phyloP scores from a whole-genome alignment of 2,329 filamentous ascomycete species.

The Pseudocercospora musae region DNA sequence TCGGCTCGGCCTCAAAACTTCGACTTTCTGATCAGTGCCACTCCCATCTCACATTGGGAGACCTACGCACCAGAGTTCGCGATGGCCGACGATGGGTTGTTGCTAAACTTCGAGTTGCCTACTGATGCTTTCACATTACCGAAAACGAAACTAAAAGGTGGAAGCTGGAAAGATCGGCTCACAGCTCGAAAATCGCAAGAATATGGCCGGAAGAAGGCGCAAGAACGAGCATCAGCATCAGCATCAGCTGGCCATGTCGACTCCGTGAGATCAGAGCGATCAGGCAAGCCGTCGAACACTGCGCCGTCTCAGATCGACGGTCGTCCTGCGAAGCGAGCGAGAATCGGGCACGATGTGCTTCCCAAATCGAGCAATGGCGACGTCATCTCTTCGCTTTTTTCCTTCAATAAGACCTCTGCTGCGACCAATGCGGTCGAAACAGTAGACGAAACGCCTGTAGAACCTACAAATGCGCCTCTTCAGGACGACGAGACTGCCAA shows the following conservation, averaged over 20 bases:
- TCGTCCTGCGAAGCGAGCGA: conserved; percentile 18
- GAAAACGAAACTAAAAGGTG: conserved; percentile 72
- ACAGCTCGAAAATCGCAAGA: conserved; percentile 69
- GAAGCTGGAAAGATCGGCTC: conserved; percentile 87
- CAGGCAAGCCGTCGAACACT: not conserved
- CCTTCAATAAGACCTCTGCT: conserved; percentile 73
- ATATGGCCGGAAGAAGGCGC: conserved; percentile 48
- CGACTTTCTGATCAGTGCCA: not conserved
- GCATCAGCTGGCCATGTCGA: not conserved
- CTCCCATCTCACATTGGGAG: not conserved
- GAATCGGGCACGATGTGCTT: conserved; percentile 19
- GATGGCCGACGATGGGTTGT: conserved; percentile 94
- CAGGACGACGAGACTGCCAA: conserved; percentile 72
- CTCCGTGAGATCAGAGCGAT: not conserved
- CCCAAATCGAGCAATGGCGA: conserved; percentile 24
- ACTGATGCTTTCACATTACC: conserved; percentile 62
- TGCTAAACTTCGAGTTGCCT: conserved; percentile 80
- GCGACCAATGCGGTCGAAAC: conserved; percentile 32
- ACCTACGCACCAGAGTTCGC: not conserved
- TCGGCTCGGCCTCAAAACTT: not conserved
- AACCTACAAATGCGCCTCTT: conserved; percentile 87
- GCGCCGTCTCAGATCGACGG: not conserved
- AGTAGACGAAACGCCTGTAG: conserved; percentile 51
- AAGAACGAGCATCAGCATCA: conserved; percentile 24
- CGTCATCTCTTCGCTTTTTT: conserved; percentile 87